Base-by-base conservation (phyloP, 768 basidiomycete genomes). In the Clavaria fumosa region DNA sequence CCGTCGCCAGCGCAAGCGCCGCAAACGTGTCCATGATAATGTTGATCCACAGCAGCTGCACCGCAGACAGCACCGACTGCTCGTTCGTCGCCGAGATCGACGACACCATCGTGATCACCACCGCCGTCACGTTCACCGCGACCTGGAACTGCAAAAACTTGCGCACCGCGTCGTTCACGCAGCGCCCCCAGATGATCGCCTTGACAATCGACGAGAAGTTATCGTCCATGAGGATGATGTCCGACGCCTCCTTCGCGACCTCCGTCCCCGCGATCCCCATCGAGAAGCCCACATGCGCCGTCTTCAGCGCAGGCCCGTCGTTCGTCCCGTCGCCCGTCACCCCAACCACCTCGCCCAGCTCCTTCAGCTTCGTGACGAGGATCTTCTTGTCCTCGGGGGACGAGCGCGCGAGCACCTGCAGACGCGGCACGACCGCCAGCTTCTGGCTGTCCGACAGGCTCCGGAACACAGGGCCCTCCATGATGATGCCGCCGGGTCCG, bases 11-110 rank as follows among this genome's bases (percentile, higher is more conserved):
- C 9, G 95, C 95, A 35, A 97, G 75, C 18, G 95, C 95, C 39
- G 95, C 95, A 53, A 99, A 96, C 2, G 89, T 93, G 53, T 95
- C 91, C 90, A 93, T 93, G 56, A 93, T 93, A 44, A 97, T 80
- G 65, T 96, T 96, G 58, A 96, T 88, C 91, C 95, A 99, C 15
- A 99, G 73, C 4, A 99, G 61, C 53, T 99, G 95, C 1, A 99
- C 95, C 22, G 95, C 93, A 17, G 84, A 79, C 20, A 99, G 63
- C n/a, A 88, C 90, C 1, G 90, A 88, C 7, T 62, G 49, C 53
- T 95, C 91, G 37, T 70, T 51, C 4, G 52, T 44, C 12, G 89
- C 90, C 1, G 83, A 73, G 38, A 96, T 75, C 24, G 90, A 85
- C 23, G 91, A 75, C 42, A 93, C 71, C 48, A 88, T 91, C 7